Evolutionary conservation across 345 rosid genomes (phyloP), one percentile per base, ranked within the genome.

Genomic region (Citrus sp.): DNA sequence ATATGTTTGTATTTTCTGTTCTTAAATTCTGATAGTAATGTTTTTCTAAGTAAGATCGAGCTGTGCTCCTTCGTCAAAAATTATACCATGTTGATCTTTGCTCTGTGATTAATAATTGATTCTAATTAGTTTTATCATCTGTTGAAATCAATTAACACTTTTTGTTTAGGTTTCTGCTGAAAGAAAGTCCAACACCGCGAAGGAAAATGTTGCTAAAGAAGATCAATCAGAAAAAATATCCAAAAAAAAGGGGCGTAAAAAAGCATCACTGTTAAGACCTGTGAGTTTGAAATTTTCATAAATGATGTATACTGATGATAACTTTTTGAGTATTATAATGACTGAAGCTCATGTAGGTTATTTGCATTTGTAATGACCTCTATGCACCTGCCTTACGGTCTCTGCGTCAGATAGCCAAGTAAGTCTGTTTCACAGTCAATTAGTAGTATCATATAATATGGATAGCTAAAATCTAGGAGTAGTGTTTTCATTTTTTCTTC

Each of bases 391-490:
- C 91, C 69, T 86, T 96, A 80, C 88, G 98, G 80, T 97, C 92
- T 77, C 83, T 96, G 80, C 97, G 99, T 71, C 97, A 94, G 80
- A 85, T 96, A 80, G 98, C 99, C 34, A 91, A 96, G 99, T 96
- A 89, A 86, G 97, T 86, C 65, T 27, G 63, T 63, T 66, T 60
- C 55, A 62, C 32, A 63, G 34, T 63, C 14, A 62, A 14, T 70
- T 70, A 70, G 8, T 18, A 18, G n/a, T 16, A 64, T 64, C 9
- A 32, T 16, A 6, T 54, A 54, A 5, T 54, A 54, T 16, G 58
- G 58, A 54, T 64, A 18, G 40, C 68, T 64, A 30, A 64, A 64
- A 16, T 64, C 40, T 64, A 32, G n/a, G 38, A 64, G 34, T 16
- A 27, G 7, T 32, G 24, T 10, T 30, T 18, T 64, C 4, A 64